These are phyloP conservation scores for Leucocoprinus leucothites DNA, from an alignment of 768 basidiomycete species.

Conservation along the genomic window DNA sequence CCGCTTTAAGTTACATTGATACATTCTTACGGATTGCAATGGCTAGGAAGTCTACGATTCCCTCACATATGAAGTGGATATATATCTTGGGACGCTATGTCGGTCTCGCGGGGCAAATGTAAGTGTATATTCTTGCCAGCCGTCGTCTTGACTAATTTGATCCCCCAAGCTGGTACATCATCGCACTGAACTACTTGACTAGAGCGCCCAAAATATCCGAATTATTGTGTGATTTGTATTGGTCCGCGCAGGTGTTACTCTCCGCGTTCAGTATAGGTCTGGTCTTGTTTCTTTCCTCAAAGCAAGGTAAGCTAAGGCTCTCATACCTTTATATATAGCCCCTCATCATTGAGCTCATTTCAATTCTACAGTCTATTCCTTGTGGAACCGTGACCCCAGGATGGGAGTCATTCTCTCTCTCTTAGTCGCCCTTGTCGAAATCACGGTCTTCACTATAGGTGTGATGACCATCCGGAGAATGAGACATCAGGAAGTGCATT, in stretches of 20 bases:
- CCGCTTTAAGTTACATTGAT: neutral
- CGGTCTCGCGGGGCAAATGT: constrained; percentile 6
- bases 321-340: neutral
- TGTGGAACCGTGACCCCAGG: neutral
- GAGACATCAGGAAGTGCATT: neutral
- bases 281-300: neutral
- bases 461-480: neutral
- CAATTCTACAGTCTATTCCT: neutral
- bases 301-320: neutral
- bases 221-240: neutral
- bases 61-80: neutral
- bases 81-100: constrained; percentile 7
- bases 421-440: neutral
- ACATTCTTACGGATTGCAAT: neutral
- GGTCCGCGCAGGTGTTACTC: neutral
- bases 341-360: neutral
- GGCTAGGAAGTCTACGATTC: neutral
- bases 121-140: neutral
- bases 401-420: neutral
- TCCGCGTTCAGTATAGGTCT: neutral
- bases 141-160: neutral
- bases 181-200: neutral
- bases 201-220: neutral
- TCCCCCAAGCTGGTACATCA: neutral
- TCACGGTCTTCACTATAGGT: neutral